These are phyloP conservation scores for Ophiognomonia clavigignenti-juglandacearum DNA, from an alignment of 2,329 filamentous ascomycete species.

Conservation along the genomic window DNA sequence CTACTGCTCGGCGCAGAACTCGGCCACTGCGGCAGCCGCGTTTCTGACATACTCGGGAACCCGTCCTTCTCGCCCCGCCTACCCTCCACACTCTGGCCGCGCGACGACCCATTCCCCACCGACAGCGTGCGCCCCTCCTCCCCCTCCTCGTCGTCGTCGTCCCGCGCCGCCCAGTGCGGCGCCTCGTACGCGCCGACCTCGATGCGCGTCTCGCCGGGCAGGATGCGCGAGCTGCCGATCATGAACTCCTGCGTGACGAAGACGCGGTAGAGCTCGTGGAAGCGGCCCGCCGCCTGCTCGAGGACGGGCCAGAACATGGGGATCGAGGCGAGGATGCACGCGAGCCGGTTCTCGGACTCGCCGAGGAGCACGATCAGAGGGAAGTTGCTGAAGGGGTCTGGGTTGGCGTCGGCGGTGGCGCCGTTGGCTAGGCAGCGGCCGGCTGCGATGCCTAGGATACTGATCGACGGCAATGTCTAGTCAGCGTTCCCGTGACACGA, in stretches of 20 bases:
- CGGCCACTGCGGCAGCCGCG: background rate
- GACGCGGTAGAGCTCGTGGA: constrained; percentile 23
- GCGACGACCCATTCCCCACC: no score
- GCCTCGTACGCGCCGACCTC: background rate
- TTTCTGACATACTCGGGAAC: background rate
- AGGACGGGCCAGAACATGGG: constrained; percentile 18
- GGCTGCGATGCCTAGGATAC: constrained; percentile 26
- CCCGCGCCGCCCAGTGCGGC: background rate
- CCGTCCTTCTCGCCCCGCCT: no score
- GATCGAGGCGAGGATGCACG: background rate
- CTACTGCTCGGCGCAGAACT: no score
- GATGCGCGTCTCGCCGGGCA: background rate
- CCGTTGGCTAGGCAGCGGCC: constrained; percentile 27
- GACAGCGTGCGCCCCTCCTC: background rate
- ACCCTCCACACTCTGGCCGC: no score
- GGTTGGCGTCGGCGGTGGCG: constrained; percentile 24
- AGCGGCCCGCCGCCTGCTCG: constrained; percentile 19
- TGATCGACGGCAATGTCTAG: constrained; percentile 5
- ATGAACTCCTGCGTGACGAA: constrained; percentile 18
- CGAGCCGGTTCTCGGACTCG: constrained; percentile 26
- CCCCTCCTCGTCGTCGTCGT: background rate
- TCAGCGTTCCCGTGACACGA: no score
- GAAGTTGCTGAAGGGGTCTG: constrained; percentile 29
- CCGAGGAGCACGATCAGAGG: constrained; percentile 28
- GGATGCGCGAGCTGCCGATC: constrained; percentile 10